Evolutionary conservation across 2,329 filamentous ascomycete genomes (phyloP).

Genomic region (Taxawa tesnikishii): DNA sequence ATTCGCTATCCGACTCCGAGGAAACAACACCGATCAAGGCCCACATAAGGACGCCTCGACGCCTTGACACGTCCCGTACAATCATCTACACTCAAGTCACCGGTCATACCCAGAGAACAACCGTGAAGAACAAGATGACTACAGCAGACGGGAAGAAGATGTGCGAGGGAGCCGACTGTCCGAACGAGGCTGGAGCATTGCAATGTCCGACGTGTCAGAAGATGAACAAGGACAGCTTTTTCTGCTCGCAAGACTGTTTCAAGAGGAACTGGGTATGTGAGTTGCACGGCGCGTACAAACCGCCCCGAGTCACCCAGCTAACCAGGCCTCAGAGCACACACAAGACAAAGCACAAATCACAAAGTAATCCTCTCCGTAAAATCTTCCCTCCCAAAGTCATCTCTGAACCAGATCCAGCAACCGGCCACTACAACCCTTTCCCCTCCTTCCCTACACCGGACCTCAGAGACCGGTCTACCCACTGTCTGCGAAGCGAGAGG

Average conservation of each 20-base stretch:
- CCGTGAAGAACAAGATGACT: slow-evolving; percentile 17
- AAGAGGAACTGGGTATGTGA: slow-evolving; percentile 86
- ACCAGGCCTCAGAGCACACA: slow-evolving; percentile 52
- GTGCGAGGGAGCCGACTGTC: slow-evolving; percentile 74
- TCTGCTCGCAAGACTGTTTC: slow-evolving; percentile 98
- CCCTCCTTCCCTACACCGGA: slow-evolving; percentile 77
- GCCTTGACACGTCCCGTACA: too few relatives aligned
- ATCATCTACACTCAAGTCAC: too few relatives aligned
- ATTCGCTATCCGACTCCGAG: too few relatives aligned
- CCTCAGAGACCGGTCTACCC: slow-evolving; percentile 59
- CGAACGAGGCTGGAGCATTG: slow-evolving; percentile 70
- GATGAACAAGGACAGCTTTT: slow-evolving; percentile 79
- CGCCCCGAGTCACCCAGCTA: neutral
- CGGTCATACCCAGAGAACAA: too few relatives aligned
- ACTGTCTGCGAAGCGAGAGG: slow-evolving; percentile 57
- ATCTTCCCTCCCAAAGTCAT: slow-evolving; percentile 67
- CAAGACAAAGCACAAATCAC: slow-evolving; percentile 73
- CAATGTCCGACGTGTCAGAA: slow-evolving; percentile 96
- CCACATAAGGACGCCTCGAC: too few relatives aligned
- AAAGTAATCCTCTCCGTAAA: slow-evolving; percentile 61
- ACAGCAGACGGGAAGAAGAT: slow-evolving; percentile 42
- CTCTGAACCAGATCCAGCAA: slow-evolving; percentile 85
- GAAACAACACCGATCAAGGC: too few relatives aligned
- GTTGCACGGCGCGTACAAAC: neutral
- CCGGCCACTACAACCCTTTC: slow-evolving; percentile 83